A percentile compares a stretch with the other conserved stretches of the same genome.
These are phyloP conservation scores for Nitzschia inconspicua DNA, from an alignment of 108 stramenopile species.

Conservation along the genomic window DNA sequence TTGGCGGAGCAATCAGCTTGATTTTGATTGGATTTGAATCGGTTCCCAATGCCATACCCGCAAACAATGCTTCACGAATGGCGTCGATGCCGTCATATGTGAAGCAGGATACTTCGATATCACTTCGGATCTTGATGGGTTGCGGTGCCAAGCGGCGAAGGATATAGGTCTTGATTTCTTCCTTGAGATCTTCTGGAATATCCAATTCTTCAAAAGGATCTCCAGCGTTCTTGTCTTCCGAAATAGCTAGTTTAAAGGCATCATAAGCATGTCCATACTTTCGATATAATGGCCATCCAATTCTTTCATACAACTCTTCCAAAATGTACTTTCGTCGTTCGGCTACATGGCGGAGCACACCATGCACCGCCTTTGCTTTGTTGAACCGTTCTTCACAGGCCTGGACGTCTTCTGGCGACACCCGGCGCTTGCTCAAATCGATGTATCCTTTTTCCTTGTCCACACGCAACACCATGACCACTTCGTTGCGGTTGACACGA, in stretches of 20 bases:
- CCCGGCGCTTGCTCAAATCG: slow-evolving; percentile 97
- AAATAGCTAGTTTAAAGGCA: slow-evolving; percentile 95
- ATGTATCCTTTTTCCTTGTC: slow-evolving; percentile 99
- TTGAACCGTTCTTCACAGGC: slow-evolving; percentile 97
- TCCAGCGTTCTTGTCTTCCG: slow-evolving; percentile 69
- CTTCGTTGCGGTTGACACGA: slow-evolving; percentile 96
- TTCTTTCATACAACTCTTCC: slow-evolving; percentile 92
- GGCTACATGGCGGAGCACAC: slow-evolving; percentile 93
- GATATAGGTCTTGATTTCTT: slow-evolving; percentile 84
- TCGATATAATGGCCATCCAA: slow-evolving; percentile 97
- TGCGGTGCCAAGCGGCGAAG: slow-evolving; percentile 92
- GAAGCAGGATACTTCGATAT: slow-evolving; percentile 98
- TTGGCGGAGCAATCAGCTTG: slow-evolving; percentile 96
- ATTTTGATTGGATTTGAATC: slow-evolving; percentile 88
- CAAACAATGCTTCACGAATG: slow-evolving; percentile 93
- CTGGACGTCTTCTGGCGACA: slow-evolving; percentile 95
- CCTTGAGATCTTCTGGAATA: slow-evolving; percentile 69
- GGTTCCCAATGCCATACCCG: slow-evolving; percentile 87
- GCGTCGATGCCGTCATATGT: slow-evolving; percentile 99
- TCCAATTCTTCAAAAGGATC: slow-evolving; percentile 80
- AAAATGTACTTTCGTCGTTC: slow-evolving; percentile 85
- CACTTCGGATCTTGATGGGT: slow-evolving; percentile 98
- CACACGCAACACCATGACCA: slow-evolving; percentile 99
- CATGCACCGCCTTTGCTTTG: slow-evolving; percentile 98
- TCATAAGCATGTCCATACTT: slow-evolving; percentile 98